Evolutionary conservation across 1,139 yeast species (phyloP).

Genomic region (Protomyces lactucae-debilis): DNA sequence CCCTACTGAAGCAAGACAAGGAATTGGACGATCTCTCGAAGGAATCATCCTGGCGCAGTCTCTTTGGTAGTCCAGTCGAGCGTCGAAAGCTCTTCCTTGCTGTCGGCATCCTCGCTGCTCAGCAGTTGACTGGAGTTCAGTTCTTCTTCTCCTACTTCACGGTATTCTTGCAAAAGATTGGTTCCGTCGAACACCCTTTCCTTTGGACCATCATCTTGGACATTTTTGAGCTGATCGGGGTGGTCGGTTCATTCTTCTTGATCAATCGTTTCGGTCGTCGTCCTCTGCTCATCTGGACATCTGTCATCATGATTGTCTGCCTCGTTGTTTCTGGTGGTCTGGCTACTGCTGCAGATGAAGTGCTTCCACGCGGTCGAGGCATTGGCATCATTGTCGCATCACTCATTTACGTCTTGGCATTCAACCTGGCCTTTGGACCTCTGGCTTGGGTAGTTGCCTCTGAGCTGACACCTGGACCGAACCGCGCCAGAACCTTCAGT

Average conservation of each 20-base stretch:
- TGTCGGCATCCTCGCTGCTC: constrained; percentile 49
- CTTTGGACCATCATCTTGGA: constrained; percentile 73
- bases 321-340: constrained; percentile 51
- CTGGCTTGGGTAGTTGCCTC: constrained; percentile 71
- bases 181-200: constrained; percentile 51
- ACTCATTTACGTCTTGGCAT: constrained; percentile 72
- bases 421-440: constrained; percentile 87
- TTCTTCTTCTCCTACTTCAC: constrained; percentile 63
- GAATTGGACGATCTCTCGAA: constrained; percentile 3
- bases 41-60: constrained; percentile 16
- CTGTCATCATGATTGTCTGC: constrained; percentile 59
- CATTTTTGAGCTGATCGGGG: constrained; percentile 60
- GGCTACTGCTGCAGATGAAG: constrained; percentile 36
- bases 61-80: constrained; percentile 14
- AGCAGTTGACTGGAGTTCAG: constrained; percentile 65
- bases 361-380: constrained; percentile 6
- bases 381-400: constrained; percentile 54
- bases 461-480: constrained; percentile 55
- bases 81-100: constrained; percentile 21
- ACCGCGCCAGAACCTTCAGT: constrained; percentile 50
- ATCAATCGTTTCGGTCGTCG: constrained; percentile 71
- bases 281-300: constrained; percentile 57
- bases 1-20: constrained; percentile 3
- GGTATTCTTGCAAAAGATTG: constrained; percentile 51
- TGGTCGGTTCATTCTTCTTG: constrained; percentile 37